Evolutionary conservation across 345 rosid species (phyloP).

Genomic region (Syzygium grande): DNA sequence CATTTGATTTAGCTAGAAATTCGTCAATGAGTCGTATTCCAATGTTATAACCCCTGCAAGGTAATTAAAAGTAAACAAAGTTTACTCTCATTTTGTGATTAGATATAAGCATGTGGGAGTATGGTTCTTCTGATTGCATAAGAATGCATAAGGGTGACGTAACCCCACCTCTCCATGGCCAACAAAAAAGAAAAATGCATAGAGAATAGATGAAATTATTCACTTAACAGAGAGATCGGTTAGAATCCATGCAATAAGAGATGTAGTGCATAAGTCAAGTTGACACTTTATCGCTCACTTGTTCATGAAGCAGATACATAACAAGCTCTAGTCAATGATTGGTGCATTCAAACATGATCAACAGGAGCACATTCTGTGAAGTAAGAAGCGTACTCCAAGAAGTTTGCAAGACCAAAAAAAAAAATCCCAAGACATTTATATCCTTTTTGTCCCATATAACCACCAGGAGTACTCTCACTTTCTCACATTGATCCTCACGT

Average conservation of each 20-base stretch:
- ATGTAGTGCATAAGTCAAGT: not conserved
- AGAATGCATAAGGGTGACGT: not conserved
- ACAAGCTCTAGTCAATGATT: not conserved
- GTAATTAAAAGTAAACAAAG: not conserved
- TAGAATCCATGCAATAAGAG: not conserved
- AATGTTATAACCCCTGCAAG: constrained; percentile 88
- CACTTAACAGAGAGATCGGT: not conserved
- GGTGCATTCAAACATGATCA: not conserved
- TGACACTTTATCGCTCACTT: not conserved
- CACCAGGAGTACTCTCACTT: not conserved
- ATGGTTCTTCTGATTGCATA: not conserved
- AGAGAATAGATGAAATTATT: not conserved
- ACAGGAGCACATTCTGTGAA: not conserved
- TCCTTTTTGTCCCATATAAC: not conserved
- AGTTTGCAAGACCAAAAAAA: not conserved
- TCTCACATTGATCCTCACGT: not conserved
- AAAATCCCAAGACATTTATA: not conserved
- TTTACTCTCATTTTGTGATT: not conserved
- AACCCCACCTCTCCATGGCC: not conserved
- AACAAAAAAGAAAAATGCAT: not conserved
- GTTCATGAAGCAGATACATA: not conserved
- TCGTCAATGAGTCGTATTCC: constrained; percentile 87
- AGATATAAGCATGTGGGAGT: not conserved
- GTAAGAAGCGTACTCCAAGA: not conserved
- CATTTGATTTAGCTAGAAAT: constrained; percentile 87